phyloP scores from a whole-genome alignment of 179 eudicot genomes.

The Silene noctiflora region DNA sequence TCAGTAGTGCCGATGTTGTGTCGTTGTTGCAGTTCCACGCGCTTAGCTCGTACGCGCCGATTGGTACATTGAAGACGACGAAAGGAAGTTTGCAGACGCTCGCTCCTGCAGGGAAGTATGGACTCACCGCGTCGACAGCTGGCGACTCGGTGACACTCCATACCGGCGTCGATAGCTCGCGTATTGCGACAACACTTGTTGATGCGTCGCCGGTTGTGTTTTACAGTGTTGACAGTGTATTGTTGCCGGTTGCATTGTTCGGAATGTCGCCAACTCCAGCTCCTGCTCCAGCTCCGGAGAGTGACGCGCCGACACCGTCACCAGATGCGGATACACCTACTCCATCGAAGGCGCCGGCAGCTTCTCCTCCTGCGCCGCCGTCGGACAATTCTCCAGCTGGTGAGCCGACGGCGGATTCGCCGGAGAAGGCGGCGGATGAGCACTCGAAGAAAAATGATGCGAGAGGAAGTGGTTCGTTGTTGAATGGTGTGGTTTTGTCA shows the following conservation, averaged over 20 bases:
- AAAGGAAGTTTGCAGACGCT: conserved; percentile 46
- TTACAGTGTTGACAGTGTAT: conserved; percentile 60
- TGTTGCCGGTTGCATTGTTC: conserved; percentile 59
- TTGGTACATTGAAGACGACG: conserved; percentile 53
- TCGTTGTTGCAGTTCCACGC: conserved; percentile 70
- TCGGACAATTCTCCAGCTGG: conserved; percentile 32
- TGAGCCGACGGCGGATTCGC: conserved; percentile 37
- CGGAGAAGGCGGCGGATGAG: conserved; percentile 23
- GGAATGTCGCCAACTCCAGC: conserved; percentile 55
- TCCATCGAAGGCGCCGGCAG: conserved; percentile 28
- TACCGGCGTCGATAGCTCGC: conserved; percentile 55
- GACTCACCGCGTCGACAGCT: conserved; percentile 37
- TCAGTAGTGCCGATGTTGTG: conserved; percentile 55
- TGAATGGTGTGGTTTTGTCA: conserved; percentile 14
- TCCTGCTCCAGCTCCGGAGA: conserved; percentile 54
- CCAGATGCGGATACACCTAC: conserved; percentile 36
- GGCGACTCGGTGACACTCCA: conserved; percentile 67
- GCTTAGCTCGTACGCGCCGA: conserved; percentile 50
- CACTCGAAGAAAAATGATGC: conserved; percentile 30
- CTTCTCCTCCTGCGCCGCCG: conserved; percentile 35
- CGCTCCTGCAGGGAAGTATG: conserved; percentile 58
- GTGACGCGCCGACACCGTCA: conserved; percentile 36
- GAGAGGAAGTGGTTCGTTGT: conserved; percentile 1
- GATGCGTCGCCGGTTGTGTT: conserved; percentile 68
- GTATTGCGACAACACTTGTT: conserved; percentile 51